phyloP scores from a whole-genome alignment of 164 flowering plant genomes.

The Buxus sempervirens region DNA sequence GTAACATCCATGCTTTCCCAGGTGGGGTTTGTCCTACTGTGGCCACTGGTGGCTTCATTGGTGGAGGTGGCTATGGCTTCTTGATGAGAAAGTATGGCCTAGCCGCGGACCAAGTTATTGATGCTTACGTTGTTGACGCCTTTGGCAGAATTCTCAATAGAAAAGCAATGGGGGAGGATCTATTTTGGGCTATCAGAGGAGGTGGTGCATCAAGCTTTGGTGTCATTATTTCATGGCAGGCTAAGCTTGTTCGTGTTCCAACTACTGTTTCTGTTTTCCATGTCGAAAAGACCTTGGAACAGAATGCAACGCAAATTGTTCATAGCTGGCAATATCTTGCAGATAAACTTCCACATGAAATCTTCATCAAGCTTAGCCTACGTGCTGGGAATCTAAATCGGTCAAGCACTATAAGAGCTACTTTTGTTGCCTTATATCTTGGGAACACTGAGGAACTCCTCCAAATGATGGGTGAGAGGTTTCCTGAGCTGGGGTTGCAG shows the following conservation, averaged over 20 bases:
- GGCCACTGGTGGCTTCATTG: constrained; percentile 6
- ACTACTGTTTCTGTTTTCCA: constrained; percentile 18
- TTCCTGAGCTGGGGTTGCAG: constrained; percentile 9
- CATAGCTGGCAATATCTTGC: constrained; percentile 14
- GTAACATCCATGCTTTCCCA: background rate
- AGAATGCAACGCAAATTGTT: background rate
- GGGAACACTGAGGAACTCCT: background rate
- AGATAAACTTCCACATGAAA: constrained; percentile 1
- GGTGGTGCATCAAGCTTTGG: constrained; percentile 24
- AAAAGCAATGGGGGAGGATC: constrained; percentile 21
- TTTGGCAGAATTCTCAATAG: constrained; percentile 18
- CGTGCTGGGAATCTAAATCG: background rate
- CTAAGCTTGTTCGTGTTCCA: constrained; percentile 12
- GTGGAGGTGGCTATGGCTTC: constrained; percentile 14
- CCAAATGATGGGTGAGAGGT: background rate
- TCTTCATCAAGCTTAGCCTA: background rate
- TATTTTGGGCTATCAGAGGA: constrained; percentile 28
- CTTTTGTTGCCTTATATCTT: constrained; percentile 2
- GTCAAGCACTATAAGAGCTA: background rate
- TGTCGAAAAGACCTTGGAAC: background rate
- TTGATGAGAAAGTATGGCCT: constrained; percentile 10
- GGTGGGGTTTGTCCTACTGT: constrained; percentile 4
- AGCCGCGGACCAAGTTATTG: constrained; percentile 17
- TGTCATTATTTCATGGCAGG: constrained; percentile 10
- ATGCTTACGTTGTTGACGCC: constrained; percentile 12